phyloP scores from a whole-genome alignment of 2,329 filamentous ascomycete species.

The Fusarium albidum region DNA sequence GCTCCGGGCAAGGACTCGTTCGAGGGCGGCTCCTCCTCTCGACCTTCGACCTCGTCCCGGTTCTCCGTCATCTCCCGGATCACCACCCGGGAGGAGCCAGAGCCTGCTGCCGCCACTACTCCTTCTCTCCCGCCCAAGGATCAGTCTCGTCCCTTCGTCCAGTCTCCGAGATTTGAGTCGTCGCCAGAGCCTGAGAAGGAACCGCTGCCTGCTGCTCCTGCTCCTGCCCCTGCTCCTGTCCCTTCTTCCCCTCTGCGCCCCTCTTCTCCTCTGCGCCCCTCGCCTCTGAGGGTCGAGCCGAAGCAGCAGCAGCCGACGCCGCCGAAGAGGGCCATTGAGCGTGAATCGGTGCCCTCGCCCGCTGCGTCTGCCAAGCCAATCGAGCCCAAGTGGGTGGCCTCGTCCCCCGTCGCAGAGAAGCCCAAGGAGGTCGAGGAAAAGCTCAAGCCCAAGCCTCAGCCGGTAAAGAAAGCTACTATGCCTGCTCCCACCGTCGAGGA shows the following conservation, averaged over 20 bases:
- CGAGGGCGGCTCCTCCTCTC: slow-evolving; percentile 2
- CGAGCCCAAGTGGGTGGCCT: neutral
- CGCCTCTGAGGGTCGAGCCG: neutral
- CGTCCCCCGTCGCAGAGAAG: neutral
- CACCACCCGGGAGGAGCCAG: slow-evolving; percentile 18
- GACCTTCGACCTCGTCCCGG: slow-evolving; percentile 27
- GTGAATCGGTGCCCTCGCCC: no score
- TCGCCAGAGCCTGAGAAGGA: slow-evolving; percentile 15
- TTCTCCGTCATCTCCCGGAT: slow-evolving; percentile 29
- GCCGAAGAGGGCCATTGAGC: no score
- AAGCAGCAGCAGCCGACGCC: neutral
- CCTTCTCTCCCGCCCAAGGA: slow-evolving; percentile 9
- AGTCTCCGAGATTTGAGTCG: slow-evolving; percentile 17
- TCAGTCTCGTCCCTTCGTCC: slow-evolving; percentile 15
- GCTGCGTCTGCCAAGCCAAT: slow-evolving; percentile 1
- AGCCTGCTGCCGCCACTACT: no score
- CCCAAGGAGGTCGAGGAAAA: neutral
- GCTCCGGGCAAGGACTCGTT: slow-evolving; percentile 21
- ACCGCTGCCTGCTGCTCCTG: neutral
- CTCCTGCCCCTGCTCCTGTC: no score
- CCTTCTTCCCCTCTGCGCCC: no score
- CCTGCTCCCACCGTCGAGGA: neutral
- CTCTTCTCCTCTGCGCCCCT: no score
- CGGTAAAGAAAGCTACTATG: neutral
- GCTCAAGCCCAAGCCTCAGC: neutral